phyloP scores from a whole-genome alignment of 805 yeast genomes.

The Nakazawaea wyomingensis region DNA sequence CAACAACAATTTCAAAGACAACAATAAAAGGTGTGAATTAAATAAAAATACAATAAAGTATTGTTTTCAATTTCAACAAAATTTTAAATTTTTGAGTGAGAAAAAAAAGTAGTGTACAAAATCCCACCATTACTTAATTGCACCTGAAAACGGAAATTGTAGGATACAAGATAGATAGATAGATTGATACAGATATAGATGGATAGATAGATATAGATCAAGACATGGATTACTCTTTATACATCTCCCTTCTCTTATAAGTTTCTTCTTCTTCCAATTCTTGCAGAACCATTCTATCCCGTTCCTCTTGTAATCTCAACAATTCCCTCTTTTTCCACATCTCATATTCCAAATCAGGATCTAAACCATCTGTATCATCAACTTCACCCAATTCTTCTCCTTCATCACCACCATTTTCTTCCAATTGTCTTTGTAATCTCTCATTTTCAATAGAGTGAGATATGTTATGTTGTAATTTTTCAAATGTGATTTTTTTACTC shows the following conservation, averaged over 20 bases:
- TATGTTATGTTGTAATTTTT: slow-evolving; percentile 21
- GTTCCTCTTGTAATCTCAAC: slow-evolving; percentile 26
- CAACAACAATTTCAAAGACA: too few relatives aligned
- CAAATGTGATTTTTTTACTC: slow-evolving; percentile 18
- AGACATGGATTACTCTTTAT: too few relatives aligned
- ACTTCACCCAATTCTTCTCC: slow-evolving; percentile 26
- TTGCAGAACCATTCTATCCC: slow-evolving; percentile 17
- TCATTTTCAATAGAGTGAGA: slow-evolving; percentile 19
- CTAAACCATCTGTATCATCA: slow-evolving; percentile 59
- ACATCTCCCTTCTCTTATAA: not conserved
- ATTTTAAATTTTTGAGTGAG: too few relatives aligned
- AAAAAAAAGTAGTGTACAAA: too few relatives aligned
- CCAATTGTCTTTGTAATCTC: slow-evolving; percentile 17
- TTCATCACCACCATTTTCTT: slow-evolving; percentile 17
- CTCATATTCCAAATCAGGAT: slow-evolving; percentile 40
- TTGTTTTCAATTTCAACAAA: too few relatives aligned
- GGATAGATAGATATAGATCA: too few relatives aligned
- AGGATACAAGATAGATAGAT: too few relatives aligned
- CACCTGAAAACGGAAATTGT: too few relatives aligned
- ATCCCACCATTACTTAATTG: too few relatives aligned
- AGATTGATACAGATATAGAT: too few relatives aligned
- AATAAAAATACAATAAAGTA: too few relatives aligned
- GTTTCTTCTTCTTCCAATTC: slow-evolving; percentile 24
- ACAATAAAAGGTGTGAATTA: too few relatives aligned
- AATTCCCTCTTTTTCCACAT: slow-evolving; percentile 30